Base-by-base conservation (phyloP, 371 early-diverging fungal genomes). In the Basidiobolus heterosporus region DNA sequence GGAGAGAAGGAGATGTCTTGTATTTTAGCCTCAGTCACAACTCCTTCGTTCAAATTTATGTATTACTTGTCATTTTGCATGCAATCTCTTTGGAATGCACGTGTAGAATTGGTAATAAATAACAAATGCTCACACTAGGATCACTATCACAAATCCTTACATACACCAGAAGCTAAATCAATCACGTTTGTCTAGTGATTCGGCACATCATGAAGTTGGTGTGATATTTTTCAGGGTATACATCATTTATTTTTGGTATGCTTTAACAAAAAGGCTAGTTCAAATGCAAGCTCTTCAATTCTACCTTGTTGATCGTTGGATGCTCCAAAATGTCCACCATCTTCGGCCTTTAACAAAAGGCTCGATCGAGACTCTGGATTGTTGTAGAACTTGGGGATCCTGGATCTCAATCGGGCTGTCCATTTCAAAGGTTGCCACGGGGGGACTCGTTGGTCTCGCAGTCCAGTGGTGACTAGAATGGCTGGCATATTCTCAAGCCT, bases 361-460 rank as follows among this genome's bases (percentile, higher is more conserved):
- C 38, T 21, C 20, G 13, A 18, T 20, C 48, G 15, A 44, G 39
- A 13, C 30, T 16, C 41, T 35, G 21, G 21, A 20, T 50, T 9
- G 45, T 38, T n/a, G 39, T 44, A 6, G n/a, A 43, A 11, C 45
- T 45, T 1, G 40, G 37, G 15, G 49, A 46, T 23, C 18, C 61
- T 38, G 15, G 49, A 48, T 51, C 78, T 60, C 36, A 74, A 45
- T 8, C 69, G 51, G n/a, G 75, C 75, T 14, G 83, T 73, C 57
- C 74, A 83, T 49, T 86, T 86, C 3, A 82, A 57, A 0, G 83
- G 74, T 44, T 87, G 86, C 65, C 82, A 79, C 13, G 69, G 71
- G n/a, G 75, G 71, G 6, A 85, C 86, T 0, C 88, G 66, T 52
- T 75, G 77, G 50, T 87, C 88, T 38, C 72, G 72, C 47, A 78